Conservation (phyloP, 2,329 filamentous ascomycete genomes). For the Cercospora sp. region DNA sequence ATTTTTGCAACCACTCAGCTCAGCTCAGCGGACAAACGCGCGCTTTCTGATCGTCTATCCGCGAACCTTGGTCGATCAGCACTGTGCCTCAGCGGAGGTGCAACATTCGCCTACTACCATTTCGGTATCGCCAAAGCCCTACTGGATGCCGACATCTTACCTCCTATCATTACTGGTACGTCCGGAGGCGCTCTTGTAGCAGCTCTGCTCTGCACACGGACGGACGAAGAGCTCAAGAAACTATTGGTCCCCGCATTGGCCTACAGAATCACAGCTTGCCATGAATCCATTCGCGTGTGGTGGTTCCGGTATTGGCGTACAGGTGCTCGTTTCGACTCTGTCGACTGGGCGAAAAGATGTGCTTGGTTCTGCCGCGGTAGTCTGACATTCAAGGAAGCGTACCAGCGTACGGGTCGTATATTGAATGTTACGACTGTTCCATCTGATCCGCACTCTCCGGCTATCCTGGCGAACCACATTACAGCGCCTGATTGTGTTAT, state of each 20-base stretch:
- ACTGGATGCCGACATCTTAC: constrained; percentile 79
- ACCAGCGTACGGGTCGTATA: constrained; percentile 88
- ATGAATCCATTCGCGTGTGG: constrained; percentile 76
- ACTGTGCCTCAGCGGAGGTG: constrained; percentile 87
- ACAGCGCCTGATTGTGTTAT: constrained; percentile 96
- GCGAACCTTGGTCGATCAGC: constrained; percentile 92
- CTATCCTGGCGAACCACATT: constrained; percentile 92
- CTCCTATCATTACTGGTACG: constrained; percentile 93
- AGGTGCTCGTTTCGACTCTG: constrained; percentile 87
- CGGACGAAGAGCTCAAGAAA: constrained; percentile 83
- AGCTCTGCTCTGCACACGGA: constrained; percentile 81
- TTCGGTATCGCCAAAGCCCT: constrained; percentile 89
- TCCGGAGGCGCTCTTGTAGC: constrained; percentile 91
- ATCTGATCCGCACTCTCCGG: constrained; percentile 87
- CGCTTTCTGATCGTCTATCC: constrained; percentile 81
- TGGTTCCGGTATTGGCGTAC: constrained; percentile 83
- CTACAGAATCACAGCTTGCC: constrained; percentile 78
- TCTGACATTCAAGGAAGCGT: constrained; percentile 92
- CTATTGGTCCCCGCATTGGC: constrained; percentile 87
- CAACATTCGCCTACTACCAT: constrained; percentile 95
- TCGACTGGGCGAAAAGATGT: constrained; percentile 83
- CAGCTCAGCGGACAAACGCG: constrained; percentile 69
- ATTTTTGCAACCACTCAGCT: constrained; percentile 69
- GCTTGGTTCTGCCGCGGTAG: constrained; percentile 90
- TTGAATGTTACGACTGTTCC: constrained; percentile 95